Evolutionary conservation across 2,329 filamentous ascomycete species (phyloP), one percentile per base, ranked within the genome.

Genomic region (Chaetomium sp.): DNA sequence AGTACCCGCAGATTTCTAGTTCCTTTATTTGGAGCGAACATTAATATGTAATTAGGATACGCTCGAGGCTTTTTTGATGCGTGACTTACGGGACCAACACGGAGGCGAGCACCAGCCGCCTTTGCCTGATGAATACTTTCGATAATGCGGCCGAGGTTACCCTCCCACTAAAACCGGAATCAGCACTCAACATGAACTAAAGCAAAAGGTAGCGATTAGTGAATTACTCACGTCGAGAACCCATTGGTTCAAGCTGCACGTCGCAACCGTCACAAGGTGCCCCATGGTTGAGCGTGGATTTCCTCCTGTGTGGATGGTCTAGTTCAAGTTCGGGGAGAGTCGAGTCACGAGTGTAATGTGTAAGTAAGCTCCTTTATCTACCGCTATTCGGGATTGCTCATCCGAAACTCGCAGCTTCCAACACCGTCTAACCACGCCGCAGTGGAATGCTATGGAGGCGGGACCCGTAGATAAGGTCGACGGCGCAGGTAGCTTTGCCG

Each of bases 51-150:
- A n/a, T 8, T 10, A 21, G 23, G 8, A 23, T 54, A 19, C 5
- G 13, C 35, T 38, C 13, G 35, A 16, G 35, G 35, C 13, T 38
- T 19, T 38, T 19, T 8, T 5, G 35, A 38, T 42, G 55, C 16
- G 33, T 16, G 21, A 67, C 69, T 62, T 63, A 70, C 72, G 3
- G 83, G 86, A 12, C 85, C 85, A n/a, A 87, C 83, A 25, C 88
- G 82, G 29, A 91, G 77, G 19, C 80, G 82, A 5, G 88, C 82
- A 0, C 84, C 83, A n/a, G 85, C 82, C 45, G 86, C 82, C 64
- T 86, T 87, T 1, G 92, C 91, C 64, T 77, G 78, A 49, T 70
- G 69, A 66, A 89, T 85, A 69, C 82, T 85, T 73, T 87, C 79
- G 54, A 86, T 81, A 69, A 89, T 89, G 21, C 87, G 80, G 60